Conservation (phyloP, 345 rosid species). For the Eucalyptus urophylla region DNA sequence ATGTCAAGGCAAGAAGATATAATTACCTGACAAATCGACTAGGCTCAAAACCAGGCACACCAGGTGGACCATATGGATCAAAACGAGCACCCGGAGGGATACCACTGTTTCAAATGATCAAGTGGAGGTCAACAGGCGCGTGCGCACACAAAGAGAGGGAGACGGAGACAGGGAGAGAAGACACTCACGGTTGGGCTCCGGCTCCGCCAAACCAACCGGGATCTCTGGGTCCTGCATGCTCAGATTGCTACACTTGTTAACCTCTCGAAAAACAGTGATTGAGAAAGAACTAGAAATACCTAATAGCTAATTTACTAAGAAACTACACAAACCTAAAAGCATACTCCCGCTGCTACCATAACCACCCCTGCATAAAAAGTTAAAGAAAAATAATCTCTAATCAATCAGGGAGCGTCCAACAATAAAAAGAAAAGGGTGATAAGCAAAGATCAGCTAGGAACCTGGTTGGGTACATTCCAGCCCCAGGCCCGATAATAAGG, state of each 20-base stretch:
- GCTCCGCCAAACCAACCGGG: slow-evolving; percentile 36
- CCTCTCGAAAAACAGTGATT: neutral
- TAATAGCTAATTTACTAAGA: neutral
- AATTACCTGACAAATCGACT: slow-evolving; percentile 53
- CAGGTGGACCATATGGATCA: slow-evolving; percentile 89
- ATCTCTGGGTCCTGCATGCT: slow-evolving; percentile 62
- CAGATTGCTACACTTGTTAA: neutral
- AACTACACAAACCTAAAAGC: slow-evolving; percentile 50
- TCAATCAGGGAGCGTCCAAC: neutral
- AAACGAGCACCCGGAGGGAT: slow-evolving; percentile 88
- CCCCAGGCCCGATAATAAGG: slow-evolving; percentile 51
- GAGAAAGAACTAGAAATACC: neutral
- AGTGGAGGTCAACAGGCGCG: neutral
- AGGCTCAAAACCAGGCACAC: slow-evolving; percentile 80
- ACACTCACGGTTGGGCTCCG: slow-evolving; percentile 40
- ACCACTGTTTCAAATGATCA: slow-evolving; percentile 32
- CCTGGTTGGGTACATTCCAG: slow-evolving; percentile 75
- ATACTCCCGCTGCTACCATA: slow-evolving; percentile 44
- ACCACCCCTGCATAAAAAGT: slow-evolving; percentile 26
- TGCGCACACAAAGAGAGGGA: neutral
- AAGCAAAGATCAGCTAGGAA: neutral
- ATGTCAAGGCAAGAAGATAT: neutral
- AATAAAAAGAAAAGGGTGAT: neutral
- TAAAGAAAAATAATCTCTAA: neutral
- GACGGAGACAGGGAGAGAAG: neutral